Base-by-base conservation (phyloP, 2,329 filamentous ascomycete species). In the Simplicillium sp. region DNA sequence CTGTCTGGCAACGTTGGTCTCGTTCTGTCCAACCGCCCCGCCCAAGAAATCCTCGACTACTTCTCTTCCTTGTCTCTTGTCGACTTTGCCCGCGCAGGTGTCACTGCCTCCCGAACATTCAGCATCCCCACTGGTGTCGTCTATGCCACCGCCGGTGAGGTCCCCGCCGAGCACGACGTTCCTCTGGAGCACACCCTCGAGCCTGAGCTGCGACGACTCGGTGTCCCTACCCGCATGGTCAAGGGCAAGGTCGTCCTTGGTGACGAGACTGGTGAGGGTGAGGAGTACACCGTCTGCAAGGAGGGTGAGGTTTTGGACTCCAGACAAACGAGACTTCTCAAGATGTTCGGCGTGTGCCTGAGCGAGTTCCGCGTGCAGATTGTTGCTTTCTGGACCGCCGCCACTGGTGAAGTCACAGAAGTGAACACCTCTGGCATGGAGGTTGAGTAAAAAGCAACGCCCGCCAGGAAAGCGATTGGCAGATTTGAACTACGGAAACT, bases 71-170 rank as follows among this genome's bases (percentile, higher is more conserved):
- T 87, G 57, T 65, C 75, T 13, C 82, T 86, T 51, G 80, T 84
- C 54, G 92, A 97, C 70, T 98, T 88, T 58, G 92, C 92, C 47
- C 84, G 92, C 59, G 87, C 90, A 44, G 92, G 92, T 49, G 81
- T 81, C 47, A 65, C 71, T 40, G 86, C 88, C 17, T 72, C 80
- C 12, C 79, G 87, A 51, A 75, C 73, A 40, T 89, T 97, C 64
- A 78, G 75, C 45, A 78, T 98, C 44, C 90, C 92, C 4, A 73
- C 80, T 0, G 92, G 92, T n/a, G 68, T 83, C 37, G 80, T 98
- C 44, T 84, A 88, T 66, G 80, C 82, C 44, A 80, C 77, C 33
- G 90, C 76, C 43, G 90, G 90, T 46, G 84, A 94, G 65, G 73
- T 94, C 17, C 73, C 85, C 15, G 67, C 68, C 17, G 85, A 89